Base-by-base conservation (phyloP, 805 yeast species). In the Blastobotrys chiropterorum region DNA sequence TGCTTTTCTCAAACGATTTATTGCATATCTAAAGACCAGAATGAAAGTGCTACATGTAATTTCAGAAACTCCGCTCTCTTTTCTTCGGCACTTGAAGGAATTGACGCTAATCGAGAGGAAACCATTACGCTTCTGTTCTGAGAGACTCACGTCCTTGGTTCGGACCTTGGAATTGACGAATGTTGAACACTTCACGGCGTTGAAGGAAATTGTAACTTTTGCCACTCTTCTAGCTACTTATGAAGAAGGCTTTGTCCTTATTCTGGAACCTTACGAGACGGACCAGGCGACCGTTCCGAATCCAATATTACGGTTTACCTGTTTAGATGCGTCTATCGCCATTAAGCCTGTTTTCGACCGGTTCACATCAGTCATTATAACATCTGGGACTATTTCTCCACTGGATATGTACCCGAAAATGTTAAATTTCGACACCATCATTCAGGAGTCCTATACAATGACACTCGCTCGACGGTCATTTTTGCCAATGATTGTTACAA, bases 351-450 rank as follows among this genome's bases (percentile, higher is more conserved):
- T 94, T 0, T 92, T 94, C 72, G 99, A 94, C 48, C 77, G 90
- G 53, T 94, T 92, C 63, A 83, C 88, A 5, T 85, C 97, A 0
- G 96, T 94, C 8, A 85, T 94, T 55, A 94, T 94, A 55, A 94
- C 99, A 0, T 88, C 97, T 0, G 99, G 99, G 59, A 94, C 99
- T 14, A 94, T 94, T 46, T 92, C 98, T 0, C 99, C 99, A 1
- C 78, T 94, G 66, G 98, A 94, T 63, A 94, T 94, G 99, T 94
- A 94, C 66, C 99, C 99, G 4, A 84, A 88, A 61, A 92, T 92
- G 98, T 73, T 92, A 55, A 86, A 90, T 64, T 92, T 94, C 68
- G 90, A 87, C 49, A 90, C 98, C 0, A 96, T 90, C 2, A 77
- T 94, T 38, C 97, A 90, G 68, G 94, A 90, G 65, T 90, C 97